Conservation (phyloP, 306 rosid species). For the Vigna hirtella region DNA sequence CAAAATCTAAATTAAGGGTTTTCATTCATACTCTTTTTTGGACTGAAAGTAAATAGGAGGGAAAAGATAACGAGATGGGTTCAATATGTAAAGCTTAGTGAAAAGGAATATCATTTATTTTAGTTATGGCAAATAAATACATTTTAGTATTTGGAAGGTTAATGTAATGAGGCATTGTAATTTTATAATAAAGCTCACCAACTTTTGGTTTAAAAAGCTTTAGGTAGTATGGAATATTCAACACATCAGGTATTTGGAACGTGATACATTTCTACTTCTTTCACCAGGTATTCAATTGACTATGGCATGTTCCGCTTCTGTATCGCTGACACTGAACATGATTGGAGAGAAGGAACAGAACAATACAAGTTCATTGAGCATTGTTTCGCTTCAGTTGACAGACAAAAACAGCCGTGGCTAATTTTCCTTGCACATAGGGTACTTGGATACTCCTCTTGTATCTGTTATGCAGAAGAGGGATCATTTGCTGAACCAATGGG, state of each 20-base stretch:
- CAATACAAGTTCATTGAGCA: constrained; percentile 82
- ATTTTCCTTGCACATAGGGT: constrained; percentile 89
- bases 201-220: constrained; percentile 9
- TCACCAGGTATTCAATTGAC: constrained; percentile 75
- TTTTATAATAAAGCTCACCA: background rate
- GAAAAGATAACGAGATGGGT: background rate
- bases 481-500: constrained; percentile 97
- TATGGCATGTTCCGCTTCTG: constrained; percentile 98
- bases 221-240: background rate
- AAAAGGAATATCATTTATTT: no score
- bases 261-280: constrained; percentile 14
- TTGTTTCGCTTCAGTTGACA: constrained; percentile 84
- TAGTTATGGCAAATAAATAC: background rate
- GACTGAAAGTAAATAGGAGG: no score
- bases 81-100: background rate
- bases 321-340: constrained; percentile 85
- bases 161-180: background rate
- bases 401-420: constrained; percentile 96
- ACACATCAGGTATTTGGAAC: constrained; percentile 8
- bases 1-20: background rate
- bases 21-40: no score
- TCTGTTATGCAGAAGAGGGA: constrained; percentile 82
- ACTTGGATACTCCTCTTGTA: constrained; percentile 84
- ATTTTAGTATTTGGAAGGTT: background rate
- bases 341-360: constrained; percentile 92